Percentiles rank a stretch among this genome's conserved stretches.
Conservation (phyloP, 140 eudicot genomes). For the Oenanthe javanica region DNA sequence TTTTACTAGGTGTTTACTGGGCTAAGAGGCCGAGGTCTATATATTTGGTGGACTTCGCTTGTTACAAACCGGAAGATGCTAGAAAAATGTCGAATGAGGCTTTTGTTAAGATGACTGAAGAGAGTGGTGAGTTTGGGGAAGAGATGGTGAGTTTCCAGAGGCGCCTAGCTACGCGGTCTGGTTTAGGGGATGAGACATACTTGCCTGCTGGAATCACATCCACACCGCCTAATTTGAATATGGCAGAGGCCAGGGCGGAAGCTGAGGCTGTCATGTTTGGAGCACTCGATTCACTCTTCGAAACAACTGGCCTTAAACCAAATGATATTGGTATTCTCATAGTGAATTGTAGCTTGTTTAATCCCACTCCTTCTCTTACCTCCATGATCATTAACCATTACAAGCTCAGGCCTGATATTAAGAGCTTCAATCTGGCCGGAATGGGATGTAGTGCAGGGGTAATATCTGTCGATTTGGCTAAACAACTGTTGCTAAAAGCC, state of each 20-base stretch:
- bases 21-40: constrained; percentile 59
- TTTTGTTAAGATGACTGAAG: constrained; percentile 65
- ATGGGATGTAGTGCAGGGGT: constrained; percentile 96
- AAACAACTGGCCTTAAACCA: constrained; percentile 50
- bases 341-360: constrained; percentile 83
- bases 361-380: constrained; percentile 83
- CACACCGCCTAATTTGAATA: constrained; percentile 52
- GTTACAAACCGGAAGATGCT: constrained; percentile 67
- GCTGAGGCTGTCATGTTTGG: constrained; percentile 85
- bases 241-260: constrained; percentile 69
- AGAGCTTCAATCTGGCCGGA: constrained; percentile 78
- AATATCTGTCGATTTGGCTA: constrained; percentile 70
- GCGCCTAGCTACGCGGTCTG: constrained; percentile 60
- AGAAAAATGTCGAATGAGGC: constrained; percentile 40
- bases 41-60: constrained; percentile 70
- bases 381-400: constrained; percentile 93
- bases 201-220: constrained; percentile 61
- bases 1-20: constrained; percentile 55
- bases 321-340: constrained; percentile 61
- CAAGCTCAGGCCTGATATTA: constrained; percentile 59
- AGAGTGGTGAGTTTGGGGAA: constrained; percentile 39
- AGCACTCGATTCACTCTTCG: constrained; percentile 59
- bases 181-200: constrained; percentile 82
- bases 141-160: constrained; percentile 62
- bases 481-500: constrained; percentile 43